Conservation (phyloP, 768 basidiomycete genomes). For the Suillus lakei region DNA sequence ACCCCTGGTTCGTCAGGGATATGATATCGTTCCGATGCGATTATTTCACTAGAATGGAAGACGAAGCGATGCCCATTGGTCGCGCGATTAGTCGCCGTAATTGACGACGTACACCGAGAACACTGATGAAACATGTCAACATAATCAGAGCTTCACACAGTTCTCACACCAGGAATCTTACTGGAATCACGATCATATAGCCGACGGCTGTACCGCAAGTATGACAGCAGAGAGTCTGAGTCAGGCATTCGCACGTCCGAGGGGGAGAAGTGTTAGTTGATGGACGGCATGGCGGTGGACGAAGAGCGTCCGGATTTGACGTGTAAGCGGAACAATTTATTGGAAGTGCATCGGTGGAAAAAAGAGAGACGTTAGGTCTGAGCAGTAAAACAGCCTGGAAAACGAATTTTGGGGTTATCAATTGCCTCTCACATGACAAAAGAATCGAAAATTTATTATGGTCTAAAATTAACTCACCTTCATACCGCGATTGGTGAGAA, state of each 20-base stretch:
- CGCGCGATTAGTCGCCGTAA: slow-evolving; percentile 65
- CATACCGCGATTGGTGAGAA: slow-evolving; percentile 87
- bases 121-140: slow-evolving; percentile 46
- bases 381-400: slow-evolving; percentile 80
- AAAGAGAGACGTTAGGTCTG: slow-evolving; percentile 80
- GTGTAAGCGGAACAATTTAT: slow-evolving; percentile 74
- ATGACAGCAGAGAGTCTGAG: slow-evolving; percentile 81
- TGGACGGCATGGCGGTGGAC: slow-evolving; percentile 43
- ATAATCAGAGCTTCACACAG: slow-evolving; percentile 17
- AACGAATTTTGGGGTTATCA: slow-evolving; percentile 11
- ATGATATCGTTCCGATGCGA: slow-evolving; percentile 66
- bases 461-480: slow-evolving; percentile 51
- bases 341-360: slow-evolving; percentile 81
- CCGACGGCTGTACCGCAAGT: slow-evolving; percentile 77
- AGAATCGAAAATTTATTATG: slow-evolving; percentile 5
- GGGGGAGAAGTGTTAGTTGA: slow-evolving; percentile 33
- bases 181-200: slow-evolving; percentile 80
- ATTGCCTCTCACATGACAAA: slow-evolving; percentile 7
- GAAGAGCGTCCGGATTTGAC: slow-evolving; percentile 48
- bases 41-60: slow-evolving; percentile 77
- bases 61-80: slow-evolving; percentile 90
- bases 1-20: slow-evolving; percentile 68
- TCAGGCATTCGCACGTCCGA: slow-evolving; percentile 85
- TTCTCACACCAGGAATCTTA: slow-evolving; percentile 26
- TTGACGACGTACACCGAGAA: slow-evolving; percentile 72